These are phyloP conservation scores for Solanum virginianum DNA, from an alignment of 257 asterid genomes.

Conservation along the genomic window DNA sequence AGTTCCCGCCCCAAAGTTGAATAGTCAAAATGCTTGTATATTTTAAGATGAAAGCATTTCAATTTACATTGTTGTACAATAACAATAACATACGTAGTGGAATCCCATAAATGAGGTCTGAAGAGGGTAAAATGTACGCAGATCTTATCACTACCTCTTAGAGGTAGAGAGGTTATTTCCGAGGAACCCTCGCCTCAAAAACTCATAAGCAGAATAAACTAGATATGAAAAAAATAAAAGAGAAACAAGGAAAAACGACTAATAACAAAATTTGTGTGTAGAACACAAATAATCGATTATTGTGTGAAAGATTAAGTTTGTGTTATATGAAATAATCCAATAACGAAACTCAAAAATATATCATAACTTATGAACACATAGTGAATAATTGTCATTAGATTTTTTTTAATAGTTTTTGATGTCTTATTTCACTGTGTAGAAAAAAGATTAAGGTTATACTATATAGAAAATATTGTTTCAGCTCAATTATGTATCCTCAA, in stretches of 20 bases:
- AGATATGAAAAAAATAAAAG: too few species aligned
- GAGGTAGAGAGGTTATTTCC: too few species aligned
- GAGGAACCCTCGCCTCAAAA: too few species aligned
- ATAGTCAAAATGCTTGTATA: neutral
- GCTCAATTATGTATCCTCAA: neutral
- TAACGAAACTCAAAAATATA: neutral
- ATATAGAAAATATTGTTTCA: neutral
- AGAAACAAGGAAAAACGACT: too few species aligned
- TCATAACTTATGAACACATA: neutral
- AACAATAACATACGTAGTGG: too few species aligned
- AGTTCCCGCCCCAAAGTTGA: neutral
- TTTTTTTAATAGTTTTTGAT: neutral
- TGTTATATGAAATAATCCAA: neutral
- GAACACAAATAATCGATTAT: too few species aligned
- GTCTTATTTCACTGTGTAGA: neutral
- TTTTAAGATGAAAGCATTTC: neutral
- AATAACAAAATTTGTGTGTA: too few species aligned
- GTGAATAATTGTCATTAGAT: neutral
- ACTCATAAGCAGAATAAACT: too few species aligned
- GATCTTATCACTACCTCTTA: too few species aligned
- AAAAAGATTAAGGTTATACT: neutral
- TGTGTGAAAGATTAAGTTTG: neutral
- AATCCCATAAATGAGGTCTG: accelerated
- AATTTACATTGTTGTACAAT: too few species aligned
- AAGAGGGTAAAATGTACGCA: too few species aligned